Evolutionary conservation across 1,284 basidiomycete genomes (phyloP), one percentile per base, ranked within the genome.

Genomic region (Phylloboletellus chloephorus): DNA sequence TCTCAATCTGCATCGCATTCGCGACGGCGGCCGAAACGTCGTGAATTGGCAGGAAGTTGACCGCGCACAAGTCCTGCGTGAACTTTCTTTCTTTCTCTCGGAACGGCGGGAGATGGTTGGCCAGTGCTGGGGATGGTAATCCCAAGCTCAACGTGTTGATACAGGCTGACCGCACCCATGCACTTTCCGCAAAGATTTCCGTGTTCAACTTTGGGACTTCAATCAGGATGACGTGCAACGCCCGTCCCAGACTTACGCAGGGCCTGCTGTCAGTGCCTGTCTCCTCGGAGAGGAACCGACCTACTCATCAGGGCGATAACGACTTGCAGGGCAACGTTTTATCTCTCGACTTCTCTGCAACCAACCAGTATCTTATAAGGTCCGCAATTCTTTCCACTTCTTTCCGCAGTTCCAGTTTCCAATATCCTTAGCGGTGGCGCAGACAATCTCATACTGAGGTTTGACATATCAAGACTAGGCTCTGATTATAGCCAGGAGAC

Each of bases 101-200:
- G 3, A 65, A 69, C 6, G 73, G 74, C 28, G 82, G 82, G 1
- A 67, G 76, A 44, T 87, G 79, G 69, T 60, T 88, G 22, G 85
- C 83, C 0, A 85, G 79, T 56, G 86, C 78, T 10, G 85, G 86
- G 20, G 86, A 89, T 58, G 85, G 85, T 82, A 56, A 55, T 41
- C 68, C 50, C 8, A 44, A 34, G 41, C 13, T 26, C 39, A 19
- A 21, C 30, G 24, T 22, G 10, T 40, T 20, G 15, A 43, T 39
- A 34, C 39, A 26, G 15, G 25, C 54, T 52, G 32, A 47, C 39
- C n/a, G 23, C 37, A 31, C 15, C 31, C 40, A 26, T 20, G 7
- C 21, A 28, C 22, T 23, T 34, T 39, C 37, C 37, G 34, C 46
- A 38, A 50, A 86, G 83, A 88, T 61, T 67, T 75, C 2, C 60